These are phyloP conservation scores for Trypanosoma platydactyli DNA, from an alignment of 208 protist species.

Conservation along the genomic window DNA sequence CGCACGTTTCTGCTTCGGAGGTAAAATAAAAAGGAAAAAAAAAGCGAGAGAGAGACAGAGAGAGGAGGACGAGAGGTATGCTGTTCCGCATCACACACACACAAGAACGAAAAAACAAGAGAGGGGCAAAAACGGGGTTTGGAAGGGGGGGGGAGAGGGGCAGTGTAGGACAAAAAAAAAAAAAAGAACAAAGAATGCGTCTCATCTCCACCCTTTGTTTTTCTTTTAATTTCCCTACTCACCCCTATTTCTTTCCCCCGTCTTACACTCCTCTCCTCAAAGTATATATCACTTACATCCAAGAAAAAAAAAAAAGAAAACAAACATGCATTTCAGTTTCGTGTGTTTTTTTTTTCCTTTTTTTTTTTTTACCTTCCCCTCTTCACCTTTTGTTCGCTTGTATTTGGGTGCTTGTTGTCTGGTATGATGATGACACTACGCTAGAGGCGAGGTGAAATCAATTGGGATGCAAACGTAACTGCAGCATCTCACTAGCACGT, in stretches of 20 bases:
- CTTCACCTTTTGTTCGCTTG: conserved; percentile 4
- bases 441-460: no score
- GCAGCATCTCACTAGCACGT: no score
- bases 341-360: conserved; percentile 3
- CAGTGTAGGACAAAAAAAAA: conserved; percentile 16
- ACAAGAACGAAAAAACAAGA: conserved; percentile 3
- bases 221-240: no score
- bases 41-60: conserved; percentile 1
- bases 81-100: no score
- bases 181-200: conserved; percentile 15
- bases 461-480: no score
- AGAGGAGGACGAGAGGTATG: no score
- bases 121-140: conserved; percentile 19
- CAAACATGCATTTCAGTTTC: not conserved
- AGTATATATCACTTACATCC: not conserved
- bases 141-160: conserved; percentile 22
- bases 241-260: no score
- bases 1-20: not conserved
- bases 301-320: conserved; percentile 20
- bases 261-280: no score
- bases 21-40: no score
- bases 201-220: no score
- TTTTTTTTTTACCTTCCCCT: conserved; percentile 32
- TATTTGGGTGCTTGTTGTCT: conserved; percentile 1
- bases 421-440: not conserved